Evolutionary conservation across 2,329 filamentous ascomycete species (phyloP).

Genomic region (Ceratocystiopsis minuta): DNA sequence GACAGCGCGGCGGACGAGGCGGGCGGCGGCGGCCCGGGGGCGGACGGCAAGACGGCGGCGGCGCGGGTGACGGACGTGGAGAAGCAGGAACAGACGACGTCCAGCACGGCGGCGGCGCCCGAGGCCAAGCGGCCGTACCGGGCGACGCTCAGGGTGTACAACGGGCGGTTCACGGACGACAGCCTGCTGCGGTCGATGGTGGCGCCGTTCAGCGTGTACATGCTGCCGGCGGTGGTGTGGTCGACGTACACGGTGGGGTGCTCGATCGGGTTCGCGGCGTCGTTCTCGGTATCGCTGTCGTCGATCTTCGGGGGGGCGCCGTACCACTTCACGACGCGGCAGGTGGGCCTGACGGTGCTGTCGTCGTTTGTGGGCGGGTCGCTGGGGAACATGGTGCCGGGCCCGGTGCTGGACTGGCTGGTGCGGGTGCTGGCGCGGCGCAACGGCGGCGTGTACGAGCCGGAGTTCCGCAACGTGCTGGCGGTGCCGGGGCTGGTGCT

Average conservation of each 20-base stretch:
- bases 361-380: constrained; percentile 22
- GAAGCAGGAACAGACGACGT: too few relatives aligned
- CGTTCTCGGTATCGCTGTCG: not conserved
- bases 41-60: not conserved
- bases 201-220: constrained; percentile 22
- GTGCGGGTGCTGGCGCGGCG: constrained; percentile 20
- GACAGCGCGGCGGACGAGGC: not conserved
- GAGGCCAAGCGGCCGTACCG: constrained; percentile 8
- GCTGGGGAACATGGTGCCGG: constrained; percentile 17
- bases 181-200: too few relatives aligned
- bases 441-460: constrained; percentile 25
- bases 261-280: constrained; percentile 15
- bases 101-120: too few relatives aligned
- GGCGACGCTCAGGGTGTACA: too few relatives aligned
- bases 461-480: constrained; percentile 24
- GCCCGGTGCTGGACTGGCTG: constrained; percentile 17
- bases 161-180: too few relatives aligned
- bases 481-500: constrained; percentile 16
- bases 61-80: not conserved
- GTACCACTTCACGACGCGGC: constrained; percentile 18
- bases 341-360: constrained; percentile 20
- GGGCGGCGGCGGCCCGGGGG: not conserved
- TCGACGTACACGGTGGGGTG: constrained; percentile 22
- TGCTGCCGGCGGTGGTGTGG: constrained; percentile 24
- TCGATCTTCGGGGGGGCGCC: constrained; percentile 22